Base-by-base conservation (phyloP, 2,329 filamentous ascomycete species). In the Aspergillus neotritici region DNA sequence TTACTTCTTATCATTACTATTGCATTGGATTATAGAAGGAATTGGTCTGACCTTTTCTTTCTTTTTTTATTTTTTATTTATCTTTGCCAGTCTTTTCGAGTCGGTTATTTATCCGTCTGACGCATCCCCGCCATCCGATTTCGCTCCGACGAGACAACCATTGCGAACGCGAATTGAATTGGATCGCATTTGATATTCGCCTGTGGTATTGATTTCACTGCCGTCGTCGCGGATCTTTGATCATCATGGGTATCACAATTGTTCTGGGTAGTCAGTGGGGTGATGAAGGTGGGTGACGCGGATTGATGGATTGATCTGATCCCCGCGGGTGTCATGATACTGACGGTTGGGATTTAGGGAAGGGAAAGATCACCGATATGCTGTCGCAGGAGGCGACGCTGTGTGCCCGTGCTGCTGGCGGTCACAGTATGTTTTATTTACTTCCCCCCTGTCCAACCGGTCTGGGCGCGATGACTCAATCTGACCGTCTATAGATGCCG, bases 331-430 rank as follows among this genome's bases (percentile, higher is more conserved):
- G 31, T 34, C 29, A 31, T 40, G 38, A 43, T 11, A 25, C 37
- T 34, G 36, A 46, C 21, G 7, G 5, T 34, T 31, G 36, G 25
- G 28, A 41, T 55, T 28, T 42, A 69, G 66, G 67, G 44, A 73
- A 73, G 59, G 70, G 70, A 38, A 73, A 73, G 57, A 69, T 73
- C 33, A 70, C 69, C 49, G 70, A 73, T 50, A 66, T 72, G 54
- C 66, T 73, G 48, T 68, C 68, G 43, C 64, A 70, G 54, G 57
- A 63, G 41, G 67, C 68, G 43, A 64, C 63, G 41, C 62, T 73
- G 37, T 72, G 69, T 55, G 68, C 63, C 45, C 65, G 70, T 54
- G 67, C 68, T 36, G 70, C 70, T 42, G 70, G 70, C 51, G 70
- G 70, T 41, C 69, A 73, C 55, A 73, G 66, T 69, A 54, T 53